Percentiles rank a stretch among this genome's conserved stretches.
These are phyloP conservation scores for Talaromyces albobiverticillius DNA, from an alignment of 2,329 filamentous ascomycete species.

Conservation along the genomic window DNA sequence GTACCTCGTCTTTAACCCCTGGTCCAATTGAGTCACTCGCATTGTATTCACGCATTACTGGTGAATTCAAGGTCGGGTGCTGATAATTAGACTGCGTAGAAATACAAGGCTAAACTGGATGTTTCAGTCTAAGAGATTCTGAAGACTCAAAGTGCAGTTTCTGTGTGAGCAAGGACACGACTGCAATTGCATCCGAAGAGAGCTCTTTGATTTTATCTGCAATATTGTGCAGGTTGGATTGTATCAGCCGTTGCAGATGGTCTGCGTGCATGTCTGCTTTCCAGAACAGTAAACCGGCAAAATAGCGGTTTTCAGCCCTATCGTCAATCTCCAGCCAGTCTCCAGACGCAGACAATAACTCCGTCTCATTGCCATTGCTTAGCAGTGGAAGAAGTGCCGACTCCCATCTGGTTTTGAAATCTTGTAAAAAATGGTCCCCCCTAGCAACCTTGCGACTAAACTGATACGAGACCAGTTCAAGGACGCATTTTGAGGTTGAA, in stretches of 20 bases:
- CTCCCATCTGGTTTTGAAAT: background rate
- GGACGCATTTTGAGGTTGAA: background rate
- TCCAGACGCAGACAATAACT: background rate
- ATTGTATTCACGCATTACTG: too few species aligned
- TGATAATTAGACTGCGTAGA: too few species aligned
- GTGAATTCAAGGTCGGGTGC: too few species aligned
- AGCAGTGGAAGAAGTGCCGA: background rate
- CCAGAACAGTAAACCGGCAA: background rate
- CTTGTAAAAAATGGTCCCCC: background rate
- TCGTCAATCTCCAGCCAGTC: background rate
- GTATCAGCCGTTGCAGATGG: background rate
- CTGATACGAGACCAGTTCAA: conserved; percentile 2
- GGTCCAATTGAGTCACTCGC: too few species aligned
- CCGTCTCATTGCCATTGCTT: background rate
- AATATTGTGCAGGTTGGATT: background rate
- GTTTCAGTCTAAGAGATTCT: too few species aligned
- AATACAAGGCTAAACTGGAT: too few species aligned
- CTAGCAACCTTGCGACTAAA: background rate
- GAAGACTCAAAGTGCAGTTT: too few species aligned
- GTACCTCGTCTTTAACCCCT: too few species aligned
- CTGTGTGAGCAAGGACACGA: too few species aligned
- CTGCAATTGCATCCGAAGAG: too few species aligned
- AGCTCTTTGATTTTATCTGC: too few species aligned
- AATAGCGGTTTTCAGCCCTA: background rate
- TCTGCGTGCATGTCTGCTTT: background rate